Evolutionary conservation across 1,139 yeast genomes (phyloP).

Genomic region (Zygosaccharomyces pseudobailii): DNA sequence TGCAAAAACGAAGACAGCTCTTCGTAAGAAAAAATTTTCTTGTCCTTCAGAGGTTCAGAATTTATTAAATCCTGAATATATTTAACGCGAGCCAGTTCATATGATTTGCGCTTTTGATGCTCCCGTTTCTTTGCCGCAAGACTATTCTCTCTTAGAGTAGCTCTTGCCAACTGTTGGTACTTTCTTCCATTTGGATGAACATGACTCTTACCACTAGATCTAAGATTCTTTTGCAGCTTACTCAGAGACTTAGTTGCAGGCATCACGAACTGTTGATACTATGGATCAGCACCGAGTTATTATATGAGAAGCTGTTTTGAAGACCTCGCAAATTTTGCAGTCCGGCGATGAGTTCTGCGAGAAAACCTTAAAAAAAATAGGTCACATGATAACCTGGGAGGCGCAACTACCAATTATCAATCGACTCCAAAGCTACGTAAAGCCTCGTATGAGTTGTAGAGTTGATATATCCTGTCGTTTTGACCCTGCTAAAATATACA

Average conservation of each 20-base stretch:
- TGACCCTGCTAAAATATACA: slow-evolving; percentile 35
- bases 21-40: slow-evolving; percentile 44
- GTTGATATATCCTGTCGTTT: slow-evolving; percentile 12
- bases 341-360: neutral
- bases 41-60: slow-evolving; percentile 40
- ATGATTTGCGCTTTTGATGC: slow-evolving; percentile 54
- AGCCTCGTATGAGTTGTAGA: slow-evolving; percentile 2
- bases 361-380: neutral
- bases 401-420: slow-evolving; percentile 10
- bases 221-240: slow-evolving; percentile 65
- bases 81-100: slow-evolving; percentile 50
- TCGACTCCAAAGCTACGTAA: slow-evolving; percentile 6
- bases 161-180: slow-evolving; percentile 76
- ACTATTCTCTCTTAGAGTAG: slow-evolving; percentile 74
- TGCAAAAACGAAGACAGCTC: slow-evolving; percentile 61
- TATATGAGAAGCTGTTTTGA: too few species aligned
- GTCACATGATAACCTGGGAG: slow-evolving; percentile 1
- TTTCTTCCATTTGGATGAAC: slow-evolving; percentile 88
- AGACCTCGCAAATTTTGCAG: slow-evolving; percentile 12
- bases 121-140: slow-evolving; percentile 53
- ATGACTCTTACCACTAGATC: slow-evolving; percentile 41
- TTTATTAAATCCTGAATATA: slow-evolving; percentile 63
- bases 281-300: too few species aligned
- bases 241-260: slow-evolving; percentile 70
- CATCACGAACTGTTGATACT: too few species aligned